Evolutionary conservation across 2,329 filamentous ascomycete species (phyloP), one percentile per base, ranked within the genome.

Genomic region (Fusarium marasasianum): DNA sequence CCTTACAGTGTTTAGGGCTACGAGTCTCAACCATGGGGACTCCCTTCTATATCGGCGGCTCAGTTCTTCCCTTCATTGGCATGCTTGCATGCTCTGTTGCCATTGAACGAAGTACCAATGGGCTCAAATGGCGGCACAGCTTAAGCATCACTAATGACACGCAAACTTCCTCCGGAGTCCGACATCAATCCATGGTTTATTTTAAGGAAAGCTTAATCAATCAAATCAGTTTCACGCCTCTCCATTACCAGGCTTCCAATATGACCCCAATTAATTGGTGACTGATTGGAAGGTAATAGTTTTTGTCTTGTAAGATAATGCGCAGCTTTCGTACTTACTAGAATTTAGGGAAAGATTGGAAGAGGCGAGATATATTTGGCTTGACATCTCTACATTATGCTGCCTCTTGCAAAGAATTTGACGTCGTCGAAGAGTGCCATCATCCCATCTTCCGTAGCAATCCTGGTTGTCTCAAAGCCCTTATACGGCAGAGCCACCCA

Each of bases 1-100:
- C 18, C 43, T 1, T 48, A 37, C 11, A 15, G 7, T 0, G 1
- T 37, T 13, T 1, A 8, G 1, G 20, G 24, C 0, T 63, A 41
- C n/a, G 24, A 50, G 9, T 6, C 31, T 13, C 8, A 60, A 3
- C 15, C 31, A 13, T 63, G 37, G 24, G 61, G 61, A 0, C n/a
- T 60, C 61, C 37, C 8, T 63, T 29, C 3, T 63, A 63, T 2
- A 17, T 48, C 1, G 12, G 9, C 3, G 61, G 54, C 1, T 60
- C 61, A 1, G 3, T 59, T 7, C 9, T 50, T 1, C 18, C 31
- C 11, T 29, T n/a, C 10, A 5, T 37, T 10, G 43, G 43, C 0
- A 50, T 37, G 22, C 35, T 59, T 13, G 8, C 43, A 35, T 63
- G 61, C 6, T 43, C 43, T 4, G n/a, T 63, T 29, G 29, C 37